A percentile compares a stretch with the other conserved stretches of the same genome.
Evolutionary conservation across 2,329 filamentous ascomycete species (phyloP).

Genomic region (Alternaria triticina): DNA sequence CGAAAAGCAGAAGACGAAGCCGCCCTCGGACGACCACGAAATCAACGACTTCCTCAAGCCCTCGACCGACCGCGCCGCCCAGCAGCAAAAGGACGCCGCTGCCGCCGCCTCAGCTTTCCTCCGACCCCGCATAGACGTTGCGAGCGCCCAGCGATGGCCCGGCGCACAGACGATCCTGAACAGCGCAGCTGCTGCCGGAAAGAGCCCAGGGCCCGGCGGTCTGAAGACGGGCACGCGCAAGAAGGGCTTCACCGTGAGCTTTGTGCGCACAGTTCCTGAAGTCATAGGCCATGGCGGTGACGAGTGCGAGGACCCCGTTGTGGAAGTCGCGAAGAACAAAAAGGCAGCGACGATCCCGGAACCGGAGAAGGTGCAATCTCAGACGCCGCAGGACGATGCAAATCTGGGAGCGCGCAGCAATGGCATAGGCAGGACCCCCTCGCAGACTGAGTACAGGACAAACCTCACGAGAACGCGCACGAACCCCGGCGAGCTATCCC

Average conservation of each 20-base stretch:
- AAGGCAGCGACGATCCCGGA: conserved; percentile 31
- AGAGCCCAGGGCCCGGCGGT: conserved; percentile 46
- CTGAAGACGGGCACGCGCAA: conserved; percentile 51
- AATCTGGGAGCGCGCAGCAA: conserved; percentile 33
- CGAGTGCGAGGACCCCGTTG: conserved; percentile 74
- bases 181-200: conserved; percentile 40
- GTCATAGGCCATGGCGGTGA: conserved; percentile 93
- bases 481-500: conserved; percentile 45
- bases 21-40: conserved; percentile 45
- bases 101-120: conserved; percentile 34
- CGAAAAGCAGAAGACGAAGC: conserved; percentile 19
- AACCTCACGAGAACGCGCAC: conserved; percentile 44
- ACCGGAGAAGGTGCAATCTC: conserved; percentile 22
- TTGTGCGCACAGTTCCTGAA: conserved; percentile 74
- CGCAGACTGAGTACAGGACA: conserved; percentile 34
- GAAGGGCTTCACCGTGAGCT: conserved; percentile 76
- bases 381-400: conserved; percentile 39
- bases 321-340: conserved; percentile 72
- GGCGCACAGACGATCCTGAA: conserved; percentile 52
- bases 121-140: conserved; percentile 57
- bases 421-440: conserved; percentile 36
- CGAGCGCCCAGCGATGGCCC: conserved; percentile 59
- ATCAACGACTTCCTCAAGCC: conserved; percentile 66
- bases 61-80: conserved; percentile 54
- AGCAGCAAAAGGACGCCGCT: conserved; percentile 33